phyloP scores from a whole-genome alignment of 345 rosid species.

The Syzygium aqueum region DNA sequence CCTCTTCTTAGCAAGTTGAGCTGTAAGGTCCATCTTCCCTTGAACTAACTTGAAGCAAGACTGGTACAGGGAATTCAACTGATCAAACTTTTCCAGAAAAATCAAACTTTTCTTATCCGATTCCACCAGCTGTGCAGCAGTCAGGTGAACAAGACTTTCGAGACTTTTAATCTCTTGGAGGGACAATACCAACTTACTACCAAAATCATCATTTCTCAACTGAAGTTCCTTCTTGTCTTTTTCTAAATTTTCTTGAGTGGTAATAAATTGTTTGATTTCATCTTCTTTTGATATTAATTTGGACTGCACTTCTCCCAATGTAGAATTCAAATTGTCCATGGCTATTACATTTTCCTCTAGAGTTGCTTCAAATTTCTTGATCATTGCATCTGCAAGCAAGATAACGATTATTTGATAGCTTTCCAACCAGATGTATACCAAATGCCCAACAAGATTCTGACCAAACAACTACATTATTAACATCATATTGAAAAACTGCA shows the following conservation, averaged over 20 bases:
- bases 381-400: slow-evolving; percentile 38
- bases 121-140: slow-evolving; percentile 42
- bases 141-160: slow-evolving; percentile 33
- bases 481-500: neutral
- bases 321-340: slow-evolving; percentile 42
- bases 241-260: slow-evolving; percentile 42
- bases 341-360: slow-evolving; percentile 28
- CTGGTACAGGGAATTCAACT: slow-evolving; percentile 40
- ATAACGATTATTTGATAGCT: neutral
- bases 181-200: slow-evolving; percentile 33
- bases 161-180: slow-evolving; percentile 43
- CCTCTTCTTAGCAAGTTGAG: slow-evolving; percentile 35
- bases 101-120: slow-evolving; percentile 46
- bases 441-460: neutral
- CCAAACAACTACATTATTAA: neutral
- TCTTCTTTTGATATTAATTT: slow-evolving; percentile 49
- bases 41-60: slow-evolving; percentile 42
- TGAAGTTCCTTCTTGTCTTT: slow-evolving; percentile 44
- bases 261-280: slow-evolving; percentile 36
- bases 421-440: neutral
- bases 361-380: slow-evolving; percentile 39
- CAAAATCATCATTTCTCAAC: slow-evolving; percentile 36
- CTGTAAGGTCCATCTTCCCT: slow-evolving; percentile 39
- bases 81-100: slow-evolving; percentile 38
- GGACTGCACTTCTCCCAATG: slow-evolving; percentile 40